Base-by-base conservation (phyloP, 2,329 filamentous ascomycete species). In the Pseudogymnoascus sp. region DNA sequence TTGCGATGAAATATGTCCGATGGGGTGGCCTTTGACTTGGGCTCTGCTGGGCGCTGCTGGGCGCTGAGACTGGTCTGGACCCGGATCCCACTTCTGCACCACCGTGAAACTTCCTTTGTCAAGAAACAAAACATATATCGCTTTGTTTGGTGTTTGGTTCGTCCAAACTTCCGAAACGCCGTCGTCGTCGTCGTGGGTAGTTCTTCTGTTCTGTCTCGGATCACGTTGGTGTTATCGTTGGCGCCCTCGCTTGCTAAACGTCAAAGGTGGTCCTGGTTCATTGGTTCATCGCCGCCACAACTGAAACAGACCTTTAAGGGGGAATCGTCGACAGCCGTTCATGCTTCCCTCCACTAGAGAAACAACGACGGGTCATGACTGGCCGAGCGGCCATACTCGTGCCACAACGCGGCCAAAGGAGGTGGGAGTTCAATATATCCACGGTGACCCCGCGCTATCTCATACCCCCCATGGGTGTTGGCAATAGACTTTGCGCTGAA, bases 181-280 rank as follows among this genome's bases (percentile, higher is more conserved):
- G 47, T 23, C 45, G 23, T 51, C 26, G 26, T 57, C 42, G 42
- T n/a, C 29, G n/a, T 21, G 6, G 11, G 51, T 57, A 57, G 51
- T n/a, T 18, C 51, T 57, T 29, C 51, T n/a, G 51, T 57, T 7
- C 29, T 34, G 51, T 57, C 51, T 57, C 51, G 16, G 51, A 34
- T 34, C n/a, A 7, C 12, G n/a, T 34, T 57, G 26, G 47, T 34
- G 26, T 57, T 57, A 12, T 34, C 2, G n/a, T 34, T 57, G 47
- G 29, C 47, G 47, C 51, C 51, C 51, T 57, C 51, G 51, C 51
- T 57, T 57, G 29, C 29, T 12, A 8, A 18, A 34, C 26, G 10
- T 57, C 51, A 57, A 34, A 34, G 51, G 26, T 34, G 51, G 51
- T 21, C 51, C 51, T 57, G 51, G 29, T 57, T 57, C 51, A 57